Conservation (phyloP, 2,329 filamentous ascomycete species). For the Zasmidium angulare region DNA sequence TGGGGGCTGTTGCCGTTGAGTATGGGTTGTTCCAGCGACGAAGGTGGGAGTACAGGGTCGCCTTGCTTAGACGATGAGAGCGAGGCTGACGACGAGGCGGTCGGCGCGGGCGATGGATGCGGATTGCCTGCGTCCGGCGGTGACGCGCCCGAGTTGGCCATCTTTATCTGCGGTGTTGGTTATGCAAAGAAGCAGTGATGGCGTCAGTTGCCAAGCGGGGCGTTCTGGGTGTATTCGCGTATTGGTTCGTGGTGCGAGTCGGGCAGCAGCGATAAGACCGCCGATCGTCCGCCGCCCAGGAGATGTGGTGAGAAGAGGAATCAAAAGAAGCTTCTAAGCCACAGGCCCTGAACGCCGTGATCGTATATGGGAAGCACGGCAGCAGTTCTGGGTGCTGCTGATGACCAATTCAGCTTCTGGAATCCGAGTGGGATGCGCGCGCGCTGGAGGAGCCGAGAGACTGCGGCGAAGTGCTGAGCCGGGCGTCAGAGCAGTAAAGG, state of each 20-base stretch:
- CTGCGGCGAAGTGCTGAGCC: no score
- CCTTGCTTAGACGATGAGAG: slow-evolving; percentile 31
- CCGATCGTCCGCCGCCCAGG: not conserved
- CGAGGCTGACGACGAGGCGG: slow-evolving; percentile 41
- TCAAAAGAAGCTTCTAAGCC: not conserved
- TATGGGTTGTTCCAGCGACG: slow-evolving; percentile 8
- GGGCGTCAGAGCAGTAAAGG: no score
- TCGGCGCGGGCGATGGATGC: slow-evolving; percentile 33
- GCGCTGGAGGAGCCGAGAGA: no score
- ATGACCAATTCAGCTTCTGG: no score
- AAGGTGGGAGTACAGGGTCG: slow-evolving; percentile 13
- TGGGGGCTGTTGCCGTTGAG: slow-evolving; percentile 20
- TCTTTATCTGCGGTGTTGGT: slow-evolving; percentile 8
- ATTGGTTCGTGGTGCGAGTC: not conserved
- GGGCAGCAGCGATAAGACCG: not conserved
- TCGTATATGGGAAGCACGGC: no score
- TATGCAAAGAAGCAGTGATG: not conserved
- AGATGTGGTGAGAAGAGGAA: not conserved
- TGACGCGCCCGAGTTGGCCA: slow-evolving; percentile 14
- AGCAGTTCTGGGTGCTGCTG: no score
- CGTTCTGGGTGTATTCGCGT: not conserved
- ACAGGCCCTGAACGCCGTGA: not conserved
- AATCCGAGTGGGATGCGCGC: no score
- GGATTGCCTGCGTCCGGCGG: slow-evolving; percentile 5
- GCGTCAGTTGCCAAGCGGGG: slow-evolving; percentile 1